Evolutionary conservation across 306 rosid genomes (phyloP), one percentile per base, ranked within the genome.

Genomic region (Fragaria nilgerrensis): DNA sequence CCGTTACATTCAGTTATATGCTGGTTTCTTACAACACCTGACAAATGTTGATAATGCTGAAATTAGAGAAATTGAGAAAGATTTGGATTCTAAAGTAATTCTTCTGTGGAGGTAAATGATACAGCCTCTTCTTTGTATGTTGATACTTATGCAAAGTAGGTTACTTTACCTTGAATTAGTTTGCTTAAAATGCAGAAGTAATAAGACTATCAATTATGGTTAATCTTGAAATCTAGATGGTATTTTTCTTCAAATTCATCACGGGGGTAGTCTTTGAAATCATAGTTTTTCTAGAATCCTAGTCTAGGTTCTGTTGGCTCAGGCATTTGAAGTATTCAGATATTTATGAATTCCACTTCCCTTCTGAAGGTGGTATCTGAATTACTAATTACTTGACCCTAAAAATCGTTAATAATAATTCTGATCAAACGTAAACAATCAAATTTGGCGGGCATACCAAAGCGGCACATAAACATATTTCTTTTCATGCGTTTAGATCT

Each of bases 51-150:
- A 84, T 76, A 70, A 32, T 32, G 67, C 79, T 27, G 94, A 95
- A 83, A 86, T 95, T 47, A 84, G 97, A 89, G 92, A 92, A 88
- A 92, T 92, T 64, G 99, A 95, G 86, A 89, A 79, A 78, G 99
- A 95, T 86, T 93, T 95, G 68, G 97, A 92, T 86, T 86, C 97
- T 6, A 92, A 90, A 88, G 99, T 95, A 68, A 89, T 95, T 81
- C 96, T 95, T 85, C 84, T 95, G 72, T 95, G 99, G 99, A 95
- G 99, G 99, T 95, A 74, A 53, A 80, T 74, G 56, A 75, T 62
- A 72, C 39, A n/a, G 68, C 55, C 34, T 37, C 71, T 14, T 76
- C 32, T 49, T 16, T 41, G 20, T 6, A 44, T 69, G 19, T 62
- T 47, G 3, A 3, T 15, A 41, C 55, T 22, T 61, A n/a, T 15